Conservation (phyloP, 108 stramenopile genomes). For the Fistulifera pelliculosa region DNA sequence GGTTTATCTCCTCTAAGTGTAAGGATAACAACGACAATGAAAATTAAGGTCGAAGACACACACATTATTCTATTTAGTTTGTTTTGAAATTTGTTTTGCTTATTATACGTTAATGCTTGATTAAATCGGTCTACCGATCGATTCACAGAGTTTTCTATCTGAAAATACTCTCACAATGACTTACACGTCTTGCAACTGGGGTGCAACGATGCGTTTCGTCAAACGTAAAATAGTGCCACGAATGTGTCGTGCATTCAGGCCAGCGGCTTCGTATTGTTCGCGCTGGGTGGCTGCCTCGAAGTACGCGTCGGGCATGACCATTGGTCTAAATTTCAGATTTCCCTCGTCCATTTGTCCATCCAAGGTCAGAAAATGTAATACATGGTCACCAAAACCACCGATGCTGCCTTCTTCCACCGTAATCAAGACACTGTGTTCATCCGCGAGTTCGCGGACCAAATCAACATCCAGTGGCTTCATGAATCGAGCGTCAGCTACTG, state of each 20-base stretch:
- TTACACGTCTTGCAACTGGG: constrained; percentile 33
- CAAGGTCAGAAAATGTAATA: constrained; percentile 88
- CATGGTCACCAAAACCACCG: constrained; percentile 94
- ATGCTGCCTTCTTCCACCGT: constrained; percentile 93
- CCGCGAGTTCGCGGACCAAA: constrained; percentile 80
- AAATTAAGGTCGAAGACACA: too few species aligned
- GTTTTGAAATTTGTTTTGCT: too few species aligned
- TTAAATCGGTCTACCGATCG: too few species aligned
- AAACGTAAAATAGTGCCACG: constrained; percentile 73
- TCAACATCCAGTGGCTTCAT: constrained; percentile 94
- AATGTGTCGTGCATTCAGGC: constrained; percentile 89
- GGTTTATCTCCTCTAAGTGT: too few species aligned
- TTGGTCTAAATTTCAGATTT: constrained; percentile 87
- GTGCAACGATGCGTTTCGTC: constrained; percentile 57
- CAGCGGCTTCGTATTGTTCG: constrained; percentile 95
- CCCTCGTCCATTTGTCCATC: constrained; percentile 90
- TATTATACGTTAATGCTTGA: too few species aligned
- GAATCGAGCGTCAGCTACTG: constrained; percentile 94
- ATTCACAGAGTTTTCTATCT: too few species aligned
- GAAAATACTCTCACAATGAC: too few species aligned
- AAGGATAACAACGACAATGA: too few species aligned
- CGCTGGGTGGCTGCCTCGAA: constrained; percentile 94
- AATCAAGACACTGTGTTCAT: constrained; percentile 84
- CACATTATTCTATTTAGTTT: too few species aligned
- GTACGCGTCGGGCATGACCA: constrained; percentile 93